These are phyloP conservation scores for Forsythia suspensa DNA, from an alignment of 257 asterid species.

Conservation along the genomic window DNA sequence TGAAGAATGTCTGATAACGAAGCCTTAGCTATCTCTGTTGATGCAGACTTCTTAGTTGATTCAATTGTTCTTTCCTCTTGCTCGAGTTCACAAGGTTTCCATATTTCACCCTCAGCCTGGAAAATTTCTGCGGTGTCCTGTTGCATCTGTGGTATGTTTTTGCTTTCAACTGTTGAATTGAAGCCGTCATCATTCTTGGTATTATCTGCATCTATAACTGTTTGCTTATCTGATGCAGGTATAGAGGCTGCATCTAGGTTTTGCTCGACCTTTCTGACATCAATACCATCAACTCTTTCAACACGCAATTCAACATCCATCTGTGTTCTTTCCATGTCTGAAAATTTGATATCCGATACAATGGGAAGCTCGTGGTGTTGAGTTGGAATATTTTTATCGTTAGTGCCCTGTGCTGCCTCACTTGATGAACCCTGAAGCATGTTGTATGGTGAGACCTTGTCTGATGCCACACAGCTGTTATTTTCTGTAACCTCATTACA, in stretches of 20 bases:
- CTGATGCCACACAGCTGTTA: constrained; percentile 2
- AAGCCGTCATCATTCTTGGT: constrained; percentile 6
- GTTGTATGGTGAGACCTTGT: constrained; percentile 25
- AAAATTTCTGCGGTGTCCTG: constrained; percentile 19
- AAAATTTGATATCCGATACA: constrained; percentile 11
- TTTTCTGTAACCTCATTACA: constrained; percentile 19
- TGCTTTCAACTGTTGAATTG: constrained; percentile 21
- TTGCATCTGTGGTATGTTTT: constrained; percentile 20
- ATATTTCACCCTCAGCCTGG: constrained; percentile 25
- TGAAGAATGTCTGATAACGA: constrained; percentile 37
- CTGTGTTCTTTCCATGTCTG: constrained; percentile 26
- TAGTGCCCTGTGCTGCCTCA: constrained; percentile 20
- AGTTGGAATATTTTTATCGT: constrained; percentile 17
- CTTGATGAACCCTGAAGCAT: constrained; percentile 14
- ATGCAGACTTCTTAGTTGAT: constrained; percentile 23
- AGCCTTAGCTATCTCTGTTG: constrained; percentile 20
- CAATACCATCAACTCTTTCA: constrained; percentile 5
- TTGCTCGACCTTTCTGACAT: constrained; percentile 6
- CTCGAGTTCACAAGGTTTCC: constrained; percentile 17
- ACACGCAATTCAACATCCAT: constrained; percentile 16
- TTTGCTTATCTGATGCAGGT: constrained; percentile 26
- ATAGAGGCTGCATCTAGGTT: constrained; percentile 16
- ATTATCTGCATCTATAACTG: constrained; percentile 27
- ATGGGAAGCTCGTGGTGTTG: constrained; percentile 20
- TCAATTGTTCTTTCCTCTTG: constrained; percentile 22